Conservation (phyloP, 441 rosid species). For the Syzygium malaccense region DNA sequence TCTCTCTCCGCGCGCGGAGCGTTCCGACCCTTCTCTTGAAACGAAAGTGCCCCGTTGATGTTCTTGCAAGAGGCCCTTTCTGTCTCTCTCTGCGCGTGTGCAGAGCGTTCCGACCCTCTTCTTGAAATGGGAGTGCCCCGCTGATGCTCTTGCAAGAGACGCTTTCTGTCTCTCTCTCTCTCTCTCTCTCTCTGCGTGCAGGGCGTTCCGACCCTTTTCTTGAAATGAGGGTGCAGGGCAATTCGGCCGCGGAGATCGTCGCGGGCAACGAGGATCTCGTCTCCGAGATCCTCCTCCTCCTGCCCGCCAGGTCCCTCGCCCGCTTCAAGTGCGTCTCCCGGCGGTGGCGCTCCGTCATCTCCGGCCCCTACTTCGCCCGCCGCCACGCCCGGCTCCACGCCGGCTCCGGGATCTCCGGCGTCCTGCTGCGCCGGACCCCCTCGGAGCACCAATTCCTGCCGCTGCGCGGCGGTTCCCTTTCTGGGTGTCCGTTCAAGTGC, state of each 20-base stretch:
- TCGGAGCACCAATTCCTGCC: not conserved
- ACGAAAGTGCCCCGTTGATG: too few species aligned
- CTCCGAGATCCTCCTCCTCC: conserved; percentile 4
- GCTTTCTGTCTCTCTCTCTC: not conserved
- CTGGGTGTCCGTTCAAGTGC: not conserved
- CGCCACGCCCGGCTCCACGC: conserved; percentile 10
- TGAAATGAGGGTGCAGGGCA: not conserved
- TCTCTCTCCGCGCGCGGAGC: too few species aligned
- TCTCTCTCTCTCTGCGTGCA: conserved; percentile 2
- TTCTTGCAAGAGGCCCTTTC: too few species aligned
- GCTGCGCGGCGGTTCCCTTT: not conserved
- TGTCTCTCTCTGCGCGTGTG: too few species aligned
- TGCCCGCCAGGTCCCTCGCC: conserved; percentile 14
- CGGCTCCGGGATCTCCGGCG: not conserved
- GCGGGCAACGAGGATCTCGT: conserved; percentile 19
- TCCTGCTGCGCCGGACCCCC: conserved; percentile 10
- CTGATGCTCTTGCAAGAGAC: not conserved
- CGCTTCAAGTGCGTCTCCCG: conserved; percentile 19
- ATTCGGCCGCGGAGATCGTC: conserved; percentile 16
- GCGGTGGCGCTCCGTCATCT: conserved; percentile 15
- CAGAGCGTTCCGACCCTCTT: too few species aligned
- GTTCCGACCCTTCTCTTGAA: too few species aligned
- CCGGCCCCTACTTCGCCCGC: conserved; percentile 6
- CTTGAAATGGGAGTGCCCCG: too few species aligned
- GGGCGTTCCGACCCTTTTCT: conserved; percentile 14